Conservation (phyloP, 768 basidiomycete species). For the Tricholoma terreum region DNA sequence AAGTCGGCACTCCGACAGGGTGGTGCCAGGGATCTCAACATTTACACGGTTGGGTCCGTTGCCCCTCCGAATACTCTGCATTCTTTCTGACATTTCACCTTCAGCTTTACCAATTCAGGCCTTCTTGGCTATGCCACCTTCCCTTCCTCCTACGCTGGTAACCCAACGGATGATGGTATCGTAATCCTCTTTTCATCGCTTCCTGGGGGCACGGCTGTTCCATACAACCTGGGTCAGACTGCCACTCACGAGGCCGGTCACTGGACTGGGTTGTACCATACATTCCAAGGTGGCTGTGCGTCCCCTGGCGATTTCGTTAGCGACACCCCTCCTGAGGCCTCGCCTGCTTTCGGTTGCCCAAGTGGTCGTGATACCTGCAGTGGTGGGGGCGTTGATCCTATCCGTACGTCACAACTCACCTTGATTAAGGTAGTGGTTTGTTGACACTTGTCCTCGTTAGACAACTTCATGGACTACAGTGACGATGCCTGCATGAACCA, state of each 20-base stretch:
- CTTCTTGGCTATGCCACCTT: slow-evolving; percentile 56
- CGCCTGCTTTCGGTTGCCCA: slow-evolving; percentile 41
- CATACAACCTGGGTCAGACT: slow-evolving; percentile 47
- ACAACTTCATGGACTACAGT: slow-evolving; percentile 56
- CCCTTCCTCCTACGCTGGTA: slow-evolving; percentile 39
- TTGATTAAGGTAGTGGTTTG: not conserved
- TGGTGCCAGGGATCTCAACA: slow-evolving; percentile 38
- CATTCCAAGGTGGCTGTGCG: slow-evolving; percentile 51
- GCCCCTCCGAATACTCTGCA: not conserved
- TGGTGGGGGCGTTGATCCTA: slow-evolving; percentile 43
- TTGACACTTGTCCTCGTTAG: slow-evolving; percentile 15
- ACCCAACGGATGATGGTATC: slow-evolving; percentile 48
- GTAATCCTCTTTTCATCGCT: slow-evolving; percentile 40
- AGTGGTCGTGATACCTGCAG: slow-evolving; percentile 35
- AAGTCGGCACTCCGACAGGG: slow-evolving; percentile 45
- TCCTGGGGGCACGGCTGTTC: slow-evolving; percentile 39
- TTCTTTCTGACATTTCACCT: slow-evolving; percentile 1
- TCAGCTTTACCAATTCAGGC: slow-evolving; percentile 38
- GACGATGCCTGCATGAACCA: slow-evolving; percentile 48
- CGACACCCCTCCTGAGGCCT: slow-evolving; percentile 47
- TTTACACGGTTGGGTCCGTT: slow-evolving; percentile 49
- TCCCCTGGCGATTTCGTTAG: slow-evolving; percentile 39
- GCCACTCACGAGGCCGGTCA: slow-evolving; percentile 59
- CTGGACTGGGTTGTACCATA: slow-evolving; percentile 60
- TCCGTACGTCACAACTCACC: slow-evolving; percentile 27